A percentile compares a stretch with the other conserved stretches of the same genome.
phyloP scores from a whole-genome alignment of 2,329 filamentous ascomycete species.

The Xylaria digitata region DNA sequence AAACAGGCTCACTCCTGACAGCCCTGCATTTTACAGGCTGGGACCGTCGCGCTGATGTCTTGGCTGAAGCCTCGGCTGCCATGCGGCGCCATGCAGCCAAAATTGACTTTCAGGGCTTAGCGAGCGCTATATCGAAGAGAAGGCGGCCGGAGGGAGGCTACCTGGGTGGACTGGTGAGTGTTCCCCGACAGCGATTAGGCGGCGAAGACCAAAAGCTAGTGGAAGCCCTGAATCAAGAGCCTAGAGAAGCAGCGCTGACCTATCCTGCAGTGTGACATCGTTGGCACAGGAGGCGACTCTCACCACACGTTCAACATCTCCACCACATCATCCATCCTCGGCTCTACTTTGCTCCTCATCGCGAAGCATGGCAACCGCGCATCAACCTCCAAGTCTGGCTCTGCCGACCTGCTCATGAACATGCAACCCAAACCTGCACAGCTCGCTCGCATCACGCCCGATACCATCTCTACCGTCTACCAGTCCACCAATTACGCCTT shows the following conservation, averaged over 20 bases:
- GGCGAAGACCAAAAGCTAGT: not conserved
- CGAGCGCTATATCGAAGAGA: conserved; percentile 68
- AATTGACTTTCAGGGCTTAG: conserved; percentile 74
- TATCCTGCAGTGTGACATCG: conserved; percentile 79
- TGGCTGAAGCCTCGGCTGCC: conserved; percentile 82
- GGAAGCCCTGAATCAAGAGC: not conserved
- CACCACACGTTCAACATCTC: conserved; percentile 99
- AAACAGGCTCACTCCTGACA: conserved; percentile 87
- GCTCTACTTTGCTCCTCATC: conserved; percentile 84
- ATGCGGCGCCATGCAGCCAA: conserved; percentile 85
- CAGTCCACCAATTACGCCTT: conserved; percentile 89
- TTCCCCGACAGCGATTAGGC: not conserved
- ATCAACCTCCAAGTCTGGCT: conserved; percentile 94
- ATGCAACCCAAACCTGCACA: conserved; percentile 78
- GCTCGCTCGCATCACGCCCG: conserved; percentile 77
- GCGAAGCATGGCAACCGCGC: conserved; percentile 97
- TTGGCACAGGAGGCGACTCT: conserved; percentile 94
- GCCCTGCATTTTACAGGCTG: conserved; percentile 90
- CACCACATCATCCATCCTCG: conserved; percentile 92
- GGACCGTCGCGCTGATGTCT: conserved; percentile 85
- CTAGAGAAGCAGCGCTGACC: conserved; percentile 7
- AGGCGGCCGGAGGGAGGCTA: conserved; percentile 78
- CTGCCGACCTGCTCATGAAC: conserved; percentile 86
- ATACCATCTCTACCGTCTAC: conserved; percentile 79
- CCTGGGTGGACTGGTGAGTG: conserved; percentile 80